phyloP scores from a whole-genome alignment of 2,329 filamentous ascomycete genomes.

The Ophiostoma fasciatum region DNA sequence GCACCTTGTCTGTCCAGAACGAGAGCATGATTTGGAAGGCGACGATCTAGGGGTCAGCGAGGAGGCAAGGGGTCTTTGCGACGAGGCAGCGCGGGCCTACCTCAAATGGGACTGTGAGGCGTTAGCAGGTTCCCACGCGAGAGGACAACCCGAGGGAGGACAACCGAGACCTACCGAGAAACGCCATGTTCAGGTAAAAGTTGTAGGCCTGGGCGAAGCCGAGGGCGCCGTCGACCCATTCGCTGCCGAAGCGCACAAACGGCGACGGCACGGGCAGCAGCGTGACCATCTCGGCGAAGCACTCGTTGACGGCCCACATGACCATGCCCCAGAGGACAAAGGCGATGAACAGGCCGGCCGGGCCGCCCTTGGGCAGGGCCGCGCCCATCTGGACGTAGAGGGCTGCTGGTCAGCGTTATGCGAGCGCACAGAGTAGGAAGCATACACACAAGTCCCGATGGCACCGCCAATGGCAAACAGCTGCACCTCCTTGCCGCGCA shows the following conservation, averaged over 20 bases:
- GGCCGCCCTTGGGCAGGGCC: constrained; percentile 42
- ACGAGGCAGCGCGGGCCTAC: too few species aligned
- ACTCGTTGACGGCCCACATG: constrained; percentile 38
- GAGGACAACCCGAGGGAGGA: too few species aligned
- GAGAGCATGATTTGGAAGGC: constrained; percentile 42
- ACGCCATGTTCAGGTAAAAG: constrained; percentile 34
- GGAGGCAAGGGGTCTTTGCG: too few species aligned
- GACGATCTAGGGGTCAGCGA: too few species aligned
- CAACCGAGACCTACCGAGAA: too few species aligned
- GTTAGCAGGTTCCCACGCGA: too few species aligned
- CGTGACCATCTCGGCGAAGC: constrained; percentile 62
- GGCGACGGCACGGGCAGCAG: constrained; percentile 64
- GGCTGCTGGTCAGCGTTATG: constrained; percentile 16
- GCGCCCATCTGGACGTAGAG: constrained; percentile 45
- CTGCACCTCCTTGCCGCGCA: constrained; percentile 11
- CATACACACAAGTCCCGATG: constrained; percentile 34
- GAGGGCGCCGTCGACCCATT: constrained; percentile 26
- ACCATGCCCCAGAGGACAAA: constrained; percentile 42
- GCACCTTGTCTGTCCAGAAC: constrained; percentile 35
- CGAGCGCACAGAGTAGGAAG: background rate
- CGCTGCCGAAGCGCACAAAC: constrained; percentile 53
- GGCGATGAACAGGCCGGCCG: constrained; percentile 41
- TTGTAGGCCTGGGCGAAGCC: constrained; percentile 35
- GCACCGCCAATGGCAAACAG: constrained; percentile 43
- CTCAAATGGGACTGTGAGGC: constrained; percentile 22